phyloP scores from a whole-genome alignment of 2,329 filamentous ascomycete genomes.

The Hirsutella thompsonii region DNA sequence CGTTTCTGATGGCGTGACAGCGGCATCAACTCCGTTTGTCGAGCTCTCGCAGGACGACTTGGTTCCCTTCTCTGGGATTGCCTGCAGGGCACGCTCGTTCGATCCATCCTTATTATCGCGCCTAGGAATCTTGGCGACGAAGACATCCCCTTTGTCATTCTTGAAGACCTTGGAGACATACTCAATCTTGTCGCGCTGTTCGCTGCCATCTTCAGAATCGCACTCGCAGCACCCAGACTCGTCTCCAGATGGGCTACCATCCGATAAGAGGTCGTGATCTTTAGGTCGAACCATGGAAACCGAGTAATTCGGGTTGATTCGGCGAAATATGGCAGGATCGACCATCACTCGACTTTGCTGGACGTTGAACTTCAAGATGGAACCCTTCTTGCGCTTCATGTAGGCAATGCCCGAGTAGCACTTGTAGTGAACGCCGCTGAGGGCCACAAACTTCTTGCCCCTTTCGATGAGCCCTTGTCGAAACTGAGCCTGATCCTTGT shows the following conservation, averaged over 20 bases:
- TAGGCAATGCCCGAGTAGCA: slow-evolving; percentile 77
- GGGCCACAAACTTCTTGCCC: slow-evolving; percentile 69
- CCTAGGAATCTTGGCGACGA: slow-evolving; percentile 15
- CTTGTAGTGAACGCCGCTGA: slow-evolving; percentile 76
- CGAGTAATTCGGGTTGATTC: slow-evolving; percentile 76
- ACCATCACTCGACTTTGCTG: slow-evolving; percentile 83
- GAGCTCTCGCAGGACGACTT: not conserved
- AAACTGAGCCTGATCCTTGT: slow-evolving; percentile 56
- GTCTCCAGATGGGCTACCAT: slow-evolving; percentile 30
- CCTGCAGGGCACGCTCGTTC: slow-evolving; percentile 40
- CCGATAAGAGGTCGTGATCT: slow-evolving; percentile 48
- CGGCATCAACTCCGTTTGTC: slow-evolving; percentile 1
- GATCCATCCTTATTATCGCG: slow-evolving; percentile 18
- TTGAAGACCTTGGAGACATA: slow-evolving; percentile 40
- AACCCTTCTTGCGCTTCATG: slow-evolving; percentile 60
- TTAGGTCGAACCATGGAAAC: slow-evolving; percentile 63
- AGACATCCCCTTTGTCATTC: slow-evolving; percentile 25
- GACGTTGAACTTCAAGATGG: slow-evolving; percentile 62
- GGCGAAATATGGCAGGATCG: slow-evolving; percentile 68
- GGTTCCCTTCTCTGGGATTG: slow-evolving; percentile 23
- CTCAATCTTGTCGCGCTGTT: slow-evolving; percentile 25
- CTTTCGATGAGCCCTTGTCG: slow-evolving; percentile 59
- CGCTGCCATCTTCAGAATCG: slow-evolving; percentile 26
- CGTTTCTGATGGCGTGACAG: slow-evolving; percentile 6
- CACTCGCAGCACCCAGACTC: slow-evolving; percentile 22